These are phyloP conservation scores for Dicorynia guianensis DNA, from an alignment of 306 rosid species.

Conservation along the genomic window DNA sequence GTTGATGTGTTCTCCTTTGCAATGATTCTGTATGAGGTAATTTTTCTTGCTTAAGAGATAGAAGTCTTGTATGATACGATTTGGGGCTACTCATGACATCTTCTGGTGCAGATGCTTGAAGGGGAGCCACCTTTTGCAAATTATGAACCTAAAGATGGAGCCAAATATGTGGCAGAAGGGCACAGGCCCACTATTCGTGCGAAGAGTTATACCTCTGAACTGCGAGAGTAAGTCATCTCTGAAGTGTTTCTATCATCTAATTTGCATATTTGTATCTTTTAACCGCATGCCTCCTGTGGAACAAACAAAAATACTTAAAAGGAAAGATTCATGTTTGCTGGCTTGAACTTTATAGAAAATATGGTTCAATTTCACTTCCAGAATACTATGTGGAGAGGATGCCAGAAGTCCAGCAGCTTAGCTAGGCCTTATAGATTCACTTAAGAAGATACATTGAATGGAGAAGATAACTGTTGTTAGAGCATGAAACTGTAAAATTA, in stretches of 20 bases:
- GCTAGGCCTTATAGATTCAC: background rate
- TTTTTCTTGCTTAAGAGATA: constrained; percentile 23
- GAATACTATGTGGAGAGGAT: no score
- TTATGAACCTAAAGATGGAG: constrained; percentile 90
- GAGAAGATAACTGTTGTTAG: background rate
- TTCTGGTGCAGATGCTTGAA: constrained; percentile 85
- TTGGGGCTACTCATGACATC: constrained; percentile 31
- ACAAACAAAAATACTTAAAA: background rate
- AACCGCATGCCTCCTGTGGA: background rate
- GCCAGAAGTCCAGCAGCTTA: background rate
- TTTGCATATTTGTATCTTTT: constrained; percentile 5
- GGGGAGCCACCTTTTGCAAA: constrained; percentile 84
- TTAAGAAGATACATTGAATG: background rate
- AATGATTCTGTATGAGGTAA: constrained; percentile 95
- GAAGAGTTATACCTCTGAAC: constrained; percentile 63
- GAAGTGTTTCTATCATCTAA: background rate
- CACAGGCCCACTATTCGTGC: constrained; percentile 75
- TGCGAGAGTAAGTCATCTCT: constrained; percentile 71
- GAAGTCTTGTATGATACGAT: constrained; percentile 22
- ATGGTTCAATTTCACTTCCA: no score
- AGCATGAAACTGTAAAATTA: background rate
- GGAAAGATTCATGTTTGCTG: background rate
- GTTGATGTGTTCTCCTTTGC: constrained; percentile 96
- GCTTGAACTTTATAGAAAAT: background rate
- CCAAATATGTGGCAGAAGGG: constrained; percentile 87